Evolutionary conservation across 495 filamentous ascomycete genomes (phyloP), one percentile per base, ranked within the genome.

Genomic region (Echria macrotheca): DNA sequence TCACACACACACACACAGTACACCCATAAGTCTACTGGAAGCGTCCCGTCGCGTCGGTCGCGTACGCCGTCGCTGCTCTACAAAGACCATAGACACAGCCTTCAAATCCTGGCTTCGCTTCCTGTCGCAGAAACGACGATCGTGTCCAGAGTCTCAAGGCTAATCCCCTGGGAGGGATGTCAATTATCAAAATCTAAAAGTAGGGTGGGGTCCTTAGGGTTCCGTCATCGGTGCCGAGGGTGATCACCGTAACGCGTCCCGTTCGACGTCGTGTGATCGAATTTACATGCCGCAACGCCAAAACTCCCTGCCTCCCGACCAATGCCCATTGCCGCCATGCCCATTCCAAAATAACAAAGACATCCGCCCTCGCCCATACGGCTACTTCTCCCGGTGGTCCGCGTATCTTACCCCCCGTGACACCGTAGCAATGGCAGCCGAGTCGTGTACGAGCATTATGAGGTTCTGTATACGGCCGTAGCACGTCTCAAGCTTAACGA

Each of bases 141-240:
- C 33, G 33, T 37, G 33, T 37, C 33, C 33, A 37, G 7, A 37
- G 33, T 37, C 33, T 14, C 7, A 37, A 37, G 33, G 33, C 33
- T 37, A 37, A 37, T 17, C 33, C 7, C 33, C 33, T 37, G 15
- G 33, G 33, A 37, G 33, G 33, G 33, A 37, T 37, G 33, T 37
- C 33, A 37, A 37, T 37, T 37, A 37, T 37, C 33, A 37, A 37
- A 37, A 37, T 37, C 33, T 37, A 37, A 37, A 37, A 37, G 33
- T 37, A 37, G 33, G 33, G 33, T 37, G 33, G 33, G 33, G 33
- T 37, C 33, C 33, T 37, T 37, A 37, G 33, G 33, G 33, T 37
- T 37, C 33, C 33, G 33, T 37, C 33, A 37, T 37, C 33, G 33
- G 33, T 37, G 33, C 33, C 33, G 33, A 37, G 33, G 33, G 33